A percentile compares a stretch with the other conserved stretches of the same genome.
Evolutionary conservation across 176 grass and related monocot genomes (phyloP).

Genomic region (Tillandsia leiboldiana): DNA sequence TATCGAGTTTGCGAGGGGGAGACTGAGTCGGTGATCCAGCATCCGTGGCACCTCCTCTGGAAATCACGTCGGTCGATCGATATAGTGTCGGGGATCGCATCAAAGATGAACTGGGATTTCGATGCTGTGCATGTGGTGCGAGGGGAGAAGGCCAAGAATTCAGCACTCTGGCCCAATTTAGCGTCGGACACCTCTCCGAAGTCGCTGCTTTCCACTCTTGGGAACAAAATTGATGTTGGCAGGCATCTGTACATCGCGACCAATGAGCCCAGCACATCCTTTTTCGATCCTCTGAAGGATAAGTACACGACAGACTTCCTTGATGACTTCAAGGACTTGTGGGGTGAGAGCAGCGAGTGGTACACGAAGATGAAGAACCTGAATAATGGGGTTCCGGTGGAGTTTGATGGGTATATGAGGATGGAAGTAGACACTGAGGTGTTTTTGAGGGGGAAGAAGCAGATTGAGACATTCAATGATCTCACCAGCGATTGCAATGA

Average conservation of each 20-base stretch:
- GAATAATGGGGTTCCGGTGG: slow-evolving; percentile 58
- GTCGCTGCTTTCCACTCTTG: slow-evolving; percentile 15
- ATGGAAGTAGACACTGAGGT: slow-evolving; percentile 51
- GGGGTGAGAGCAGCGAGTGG: slow-evolving; percentile 53
- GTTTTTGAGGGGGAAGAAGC: slow-evolving; percentile 53
- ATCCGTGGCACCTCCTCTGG: slow-evolving; percentile 19
- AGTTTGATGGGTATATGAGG: slow-evolving; percentile 80
- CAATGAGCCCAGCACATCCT: slow-evolving; percentile 11
- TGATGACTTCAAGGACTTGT: slow-evolving; percentile 56
- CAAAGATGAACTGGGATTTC: slow-evolving; percentile 47
- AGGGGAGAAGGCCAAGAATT: slow-evolving; percentile 19
- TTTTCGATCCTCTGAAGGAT: slow-evolving; percentile 44
- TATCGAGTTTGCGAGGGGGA: slow-evolving; percentile 60
- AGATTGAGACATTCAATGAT: slow-evolving; percentile 30
- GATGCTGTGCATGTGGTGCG: slow-evolving; percentile 37
- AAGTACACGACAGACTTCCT: slow-evolving; percentile 32
- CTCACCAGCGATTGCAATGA: slow-evolving; percentile 15
- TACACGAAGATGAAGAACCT: slow-evolving; percentile 61
- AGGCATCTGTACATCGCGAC: slow-evolving; percentile 56
- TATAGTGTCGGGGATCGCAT: slow-evolving; percentile 44
- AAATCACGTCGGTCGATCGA: slow-evolving; percentile 43
- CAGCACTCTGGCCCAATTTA: slow-evolving; percentile 11
- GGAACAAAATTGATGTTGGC: slow-evolving; percentile 30
- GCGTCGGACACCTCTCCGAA: slow-evolving; percentile 9
- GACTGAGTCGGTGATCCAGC: slow-evolving; percentile 21